Base-by-base conservation (phyloP, 2,329 filamentous ascomycete species). In the Metarhizium rileyi region DNA sequence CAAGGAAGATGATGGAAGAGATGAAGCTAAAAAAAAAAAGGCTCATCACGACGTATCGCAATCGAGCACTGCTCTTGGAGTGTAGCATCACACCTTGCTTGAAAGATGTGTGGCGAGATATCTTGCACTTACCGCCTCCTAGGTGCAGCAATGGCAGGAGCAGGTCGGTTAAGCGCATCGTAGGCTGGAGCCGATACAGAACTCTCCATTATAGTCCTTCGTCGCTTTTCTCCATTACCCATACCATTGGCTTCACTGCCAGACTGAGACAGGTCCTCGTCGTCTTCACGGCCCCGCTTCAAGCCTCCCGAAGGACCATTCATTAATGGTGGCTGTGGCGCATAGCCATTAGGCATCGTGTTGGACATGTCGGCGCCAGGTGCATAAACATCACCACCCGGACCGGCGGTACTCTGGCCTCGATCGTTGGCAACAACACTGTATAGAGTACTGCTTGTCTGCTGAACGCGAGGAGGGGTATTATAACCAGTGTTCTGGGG, bases 371-470 rank as follows among this genome's bases (percentile, higher is more conserved):
- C 83, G 5, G 77, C 70, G 23, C 86, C 76, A 16, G 81, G 76
- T 30, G 80, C 77, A 63, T 94, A 94, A 6, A 83, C 78, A 56
- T 94, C 87, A 46, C 77, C 77, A 20, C 76, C 70, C 12, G 80
- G 68, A 27, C 74, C 76, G n/a, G 84, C 84, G 57, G 60, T 71
- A 10, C 80, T 67, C 27, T 74, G 70, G 44, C 73, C 80, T 25
- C 87, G 80, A 52, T 88, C 86, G 63, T 87, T 89, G 64, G 85
- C 90, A 71, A 95, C 90, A 54, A 94, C 85, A 66, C 83, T 94
- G 75, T 95, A 95, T 46, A 95, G 73, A 63, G 83, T 94, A 72
- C 87, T 90, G 1, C 87, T 83, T 3, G 85, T 77, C 52, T 82
- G 75, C 50, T 76, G 72, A 8, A 78, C 74, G 40, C 89, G 83